Evolutionary conservation across 805 yeast genomes (phyloP), one percentile per base, ranked within the genome.

Genomic region (Starmerella davenportii): DNA sequence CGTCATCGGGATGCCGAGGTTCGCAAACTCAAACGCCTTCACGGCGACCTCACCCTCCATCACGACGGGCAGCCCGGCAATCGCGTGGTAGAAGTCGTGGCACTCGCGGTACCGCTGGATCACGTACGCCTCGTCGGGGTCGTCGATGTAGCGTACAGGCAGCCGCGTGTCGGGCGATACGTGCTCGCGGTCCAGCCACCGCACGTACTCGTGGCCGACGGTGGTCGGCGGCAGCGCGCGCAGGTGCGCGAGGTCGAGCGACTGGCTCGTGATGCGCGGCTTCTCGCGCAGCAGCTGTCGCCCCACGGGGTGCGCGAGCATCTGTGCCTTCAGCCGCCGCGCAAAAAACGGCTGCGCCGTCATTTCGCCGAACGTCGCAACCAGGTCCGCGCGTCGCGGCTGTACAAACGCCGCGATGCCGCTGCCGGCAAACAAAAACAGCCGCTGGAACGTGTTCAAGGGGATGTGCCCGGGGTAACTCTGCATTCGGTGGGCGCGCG

Each of bases 11-110:
- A 90, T 72, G 4, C 93, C 92, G 42, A 87, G 69, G 56, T 90
- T 87, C 52, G 90, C 77, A 51, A 76, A 92, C 57, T 87, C 98
- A 49, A 90, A 74, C 35, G 84, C 78, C 58, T 90, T 90, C 16
- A 90, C 77, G 0, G 95, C 82, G 38, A 90, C 76, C 54, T 90
- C 98, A n/a, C 98, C 98, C 53, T 90, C 96, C 46, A 90, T 71
- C 33, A 79, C 76, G 35, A 85, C 79, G 0, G 96, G 96, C 37
- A 81, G 65, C 14, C 92, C 87, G 0, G 92, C 78, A 21, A 90
- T 66, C 1, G 96, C 80, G 54, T 90, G 98, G 54, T 84, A 87
- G 52, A 90, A 90, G 54, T 90, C 98, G 53, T 90, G 98, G 54
- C 95, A 85, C 55, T 90, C 96, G 38, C 98, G 70, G 55, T 87